phyloP scores from a whole-genome alignment of 2,329 filamentous ascomycete species.

The Pseudogymnoascus sp. region DNA sequence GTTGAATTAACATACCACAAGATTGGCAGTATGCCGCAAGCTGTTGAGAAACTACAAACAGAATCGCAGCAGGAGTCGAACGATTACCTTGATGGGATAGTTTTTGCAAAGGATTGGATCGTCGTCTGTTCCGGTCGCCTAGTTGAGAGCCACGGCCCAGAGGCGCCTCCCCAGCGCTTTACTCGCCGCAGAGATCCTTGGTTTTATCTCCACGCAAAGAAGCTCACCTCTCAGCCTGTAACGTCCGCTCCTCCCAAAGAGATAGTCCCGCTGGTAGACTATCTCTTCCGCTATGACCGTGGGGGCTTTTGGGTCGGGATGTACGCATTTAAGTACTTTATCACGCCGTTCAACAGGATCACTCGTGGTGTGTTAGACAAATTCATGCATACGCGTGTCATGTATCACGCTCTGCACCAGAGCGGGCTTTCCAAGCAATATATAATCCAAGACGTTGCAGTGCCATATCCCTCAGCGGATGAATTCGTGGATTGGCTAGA shows the following conservation, averaged over 20 bases:
- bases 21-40: slow-evolving; percentile 34
- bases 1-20: slow-evolving; percentile 35
- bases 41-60: slow-evolving; percentile 35
- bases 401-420: slow-evolving; percentile 55
- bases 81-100: slow-evolving; percentile 53
- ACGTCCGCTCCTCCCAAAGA: slow-evolving; percentile 21
- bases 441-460: slow-evolving; percentile 54
- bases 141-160: slow-evolving; percentile 26
- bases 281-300: slow-evolving; percentile 51
- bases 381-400: slow-evolving; percentile 52
- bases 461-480: slow-evolving; percentile 44
- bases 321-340: slow-evolving; percentile 53
- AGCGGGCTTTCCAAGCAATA: slow-evolving; percentile 47
- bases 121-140: slow-evolving; percentile 44
- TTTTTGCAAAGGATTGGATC: slow-evolving; percentile 35
- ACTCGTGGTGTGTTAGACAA: slow-evolving; percentile 51
- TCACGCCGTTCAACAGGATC: slow-evolving; percentile 49
- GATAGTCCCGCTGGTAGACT: slow-evolving; percentile 37
- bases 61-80: slow-evolving; percentile 18
- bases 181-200: slow-evolving; percentile 46
- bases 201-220: slow-evolving; percentile 51
- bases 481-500: slow-evolving; percentile 46
- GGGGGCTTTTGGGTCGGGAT: slow-evolving; percentile 54
- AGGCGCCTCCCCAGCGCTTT: slow-evolving; percentile 32
- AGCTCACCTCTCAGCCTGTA: not conserved